These are phyloP conservation scores for Brassica cretica DNA, from an alignment of 345 rosid genomes.

Conservation along the genomic window DNA sequence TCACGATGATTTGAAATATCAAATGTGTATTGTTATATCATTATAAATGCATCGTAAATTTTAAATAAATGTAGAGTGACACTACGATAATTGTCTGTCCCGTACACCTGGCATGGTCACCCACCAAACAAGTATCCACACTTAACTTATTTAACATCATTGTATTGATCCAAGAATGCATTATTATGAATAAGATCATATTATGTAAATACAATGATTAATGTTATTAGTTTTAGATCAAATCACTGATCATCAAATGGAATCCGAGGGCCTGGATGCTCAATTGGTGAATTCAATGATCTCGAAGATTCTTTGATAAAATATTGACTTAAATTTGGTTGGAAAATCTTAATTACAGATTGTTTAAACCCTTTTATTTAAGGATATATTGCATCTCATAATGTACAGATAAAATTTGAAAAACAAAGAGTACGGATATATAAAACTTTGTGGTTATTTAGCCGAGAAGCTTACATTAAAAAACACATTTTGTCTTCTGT, in stretches of 20 bases:
- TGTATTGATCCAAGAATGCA: slow-evolving; percentile 39
- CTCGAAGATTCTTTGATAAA: not conserved
- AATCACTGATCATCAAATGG: not conserved
- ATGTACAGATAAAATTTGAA: not conserved
- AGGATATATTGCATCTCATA: not conserved
- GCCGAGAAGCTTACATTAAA: too few relatives aligned
- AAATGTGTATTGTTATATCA: not conserved
- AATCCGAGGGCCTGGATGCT: not conserved
- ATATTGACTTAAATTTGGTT: not conserved
- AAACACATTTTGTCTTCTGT: too few relatives aligned
- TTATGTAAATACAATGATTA: slow-evolving; percentile 22
- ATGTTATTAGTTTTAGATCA: not conserved
- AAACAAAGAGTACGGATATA: not conserved
- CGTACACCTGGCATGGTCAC: slow-evolving; percentile 33
- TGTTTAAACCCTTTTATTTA: not conserved
- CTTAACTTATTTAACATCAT: slow-evolving; percentile 25
- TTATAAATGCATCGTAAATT: not conserved
- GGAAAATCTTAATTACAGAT: not conserved
- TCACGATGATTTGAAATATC: slow-evolving; percentile 4
- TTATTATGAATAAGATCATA: slow-evolving; percentile 29
- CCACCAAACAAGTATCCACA: slow-evolving; percentile 31
- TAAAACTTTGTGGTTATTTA: not conserved
- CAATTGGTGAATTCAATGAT: not conserved
- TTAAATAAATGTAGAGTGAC: slow-evolving; percentile 2
- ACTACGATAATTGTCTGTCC: slow-evolving; percentile 20